Evolutionary conservation across 257 asterid species (phyloP).

Genomic region (Knoxia roxburghii): DNA sequence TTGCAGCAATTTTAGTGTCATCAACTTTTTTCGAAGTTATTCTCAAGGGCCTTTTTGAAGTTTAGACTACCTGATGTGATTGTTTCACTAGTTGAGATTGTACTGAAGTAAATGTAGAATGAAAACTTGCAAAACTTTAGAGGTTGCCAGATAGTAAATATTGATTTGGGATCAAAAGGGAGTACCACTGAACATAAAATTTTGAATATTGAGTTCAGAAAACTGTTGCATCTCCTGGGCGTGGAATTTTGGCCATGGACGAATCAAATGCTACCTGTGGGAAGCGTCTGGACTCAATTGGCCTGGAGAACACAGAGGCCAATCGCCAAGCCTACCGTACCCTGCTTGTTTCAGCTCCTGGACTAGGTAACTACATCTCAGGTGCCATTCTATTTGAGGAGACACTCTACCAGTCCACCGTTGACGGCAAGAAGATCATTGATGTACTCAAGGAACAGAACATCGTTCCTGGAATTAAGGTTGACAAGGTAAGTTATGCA

Average conservation of each 20-base stretch:
- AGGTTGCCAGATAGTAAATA: background rate
- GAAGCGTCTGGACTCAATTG: slow-evolving; percentile 66
- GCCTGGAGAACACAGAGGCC: slow-evolving; percentile 67
- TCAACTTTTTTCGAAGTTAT: background rate
- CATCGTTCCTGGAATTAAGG: slow-evolving; percentile 68
- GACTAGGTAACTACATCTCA: slow-evolving; percentile 56
- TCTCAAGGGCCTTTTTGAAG: background rate
- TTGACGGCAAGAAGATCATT: slow-evolving; percentile 62
- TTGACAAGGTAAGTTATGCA: slow-evolving; percentile 43
- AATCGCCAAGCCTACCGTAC: slow-evolving; percentile 69
- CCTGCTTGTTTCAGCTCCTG: slow-evolving; percentile 56
- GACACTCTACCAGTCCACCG: slow-evolving; percentile 62
- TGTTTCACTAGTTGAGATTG: background rate
- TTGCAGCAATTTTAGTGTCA: background rate
- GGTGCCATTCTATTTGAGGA: slow-evolving; percentile 75
- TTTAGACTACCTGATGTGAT: too few species aligned
- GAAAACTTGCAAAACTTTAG: background rate
- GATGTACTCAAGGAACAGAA: slow-evolving; percentile 61
- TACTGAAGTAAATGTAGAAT: background rate
- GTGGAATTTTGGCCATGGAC: slow-evolving; percentile 71
- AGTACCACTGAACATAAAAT: slow-evolving; percentile 9
- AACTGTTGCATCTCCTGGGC: slow-evolving; percentile 73
- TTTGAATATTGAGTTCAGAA: slow-evolving; percentile 28
- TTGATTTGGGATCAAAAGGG: too few species aligned
- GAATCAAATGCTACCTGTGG: slow-evolving; percentile 79